Conservation (phyloP, 306 rosid genomes). For the Quercus alba region DNA sequence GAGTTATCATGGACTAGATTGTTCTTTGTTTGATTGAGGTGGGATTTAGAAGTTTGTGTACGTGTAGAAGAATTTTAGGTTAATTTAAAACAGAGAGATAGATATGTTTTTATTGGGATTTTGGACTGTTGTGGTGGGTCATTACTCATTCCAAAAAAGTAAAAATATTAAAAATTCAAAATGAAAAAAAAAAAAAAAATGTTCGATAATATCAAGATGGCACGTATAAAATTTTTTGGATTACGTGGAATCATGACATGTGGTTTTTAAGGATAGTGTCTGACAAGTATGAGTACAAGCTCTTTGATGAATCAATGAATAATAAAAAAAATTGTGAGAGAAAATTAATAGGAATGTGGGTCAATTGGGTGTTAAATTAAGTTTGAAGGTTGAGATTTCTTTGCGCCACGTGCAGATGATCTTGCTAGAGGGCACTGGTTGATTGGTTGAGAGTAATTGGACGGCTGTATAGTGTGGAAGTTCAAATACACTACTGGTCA, state of each 20-base stretch:
- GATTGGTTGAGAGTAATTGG: conserved; percentile 3
- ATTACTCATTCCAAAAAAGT: background rate
- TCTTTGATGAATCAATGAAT: background rate
- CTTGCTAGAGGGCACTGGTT: background rate
- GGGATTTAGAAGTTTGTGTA: conserved; percentile 28
- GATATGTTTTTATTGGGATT: background rate
- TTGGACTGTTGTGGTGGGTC: background rate
- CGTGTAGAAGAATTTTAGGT: conserved; percentile 46
- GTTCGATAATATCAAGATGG: background rate
- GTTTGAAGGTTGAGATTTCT: conserved; percentile 2
- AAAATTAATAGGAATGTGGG: background rate
- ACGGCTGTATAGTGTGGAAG: background rate
- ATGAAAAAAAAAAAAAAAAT: background rate
- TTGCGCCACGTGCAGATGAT: conserved; percentile 26
- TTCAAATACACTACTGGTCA: background rate
- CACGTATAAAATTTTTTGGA: background rate
- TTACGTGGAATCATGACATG: background rate
- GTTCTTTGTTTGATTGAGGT: conserved; percentile 24
- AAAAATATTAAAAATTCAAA: too few relatives aligned
- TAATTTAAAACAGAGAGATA: background rate
- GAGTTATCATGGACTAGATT: conserved; percentile 32
- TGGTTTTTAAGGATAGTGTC: background rate
- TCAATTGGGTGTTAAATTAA: conserved; percentile 24
- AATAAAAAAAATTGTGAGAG: background rate
- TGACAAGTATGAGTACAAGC: background rate